phyloP scores from a whole-genome alignment of 805 yeast species.

The Metschnikowia amazonensis region DNA sequence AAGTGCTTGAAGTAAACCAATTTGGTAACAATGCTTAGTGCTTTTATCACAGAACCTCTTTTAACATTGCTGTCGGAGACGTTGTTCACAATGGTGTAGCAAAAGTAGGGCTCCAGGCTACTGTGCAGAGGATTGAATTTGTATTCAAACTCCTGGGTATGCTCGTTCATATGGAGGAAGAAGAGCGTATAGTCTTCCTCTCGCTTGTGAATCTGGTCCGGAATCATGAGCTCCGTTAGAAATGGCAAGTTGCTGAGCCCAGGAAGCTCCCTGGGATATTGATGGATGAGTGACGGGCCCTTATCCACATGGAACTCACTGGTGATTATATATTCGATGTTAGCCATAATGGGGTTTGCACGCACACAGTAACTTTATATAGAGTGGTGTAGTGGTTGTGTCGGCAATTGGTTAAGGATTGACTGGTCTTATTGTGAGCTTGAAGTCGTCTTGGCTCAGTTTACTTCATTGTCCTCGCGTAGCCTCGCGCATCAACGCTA shows the following conservation, averaged over 20 bases:
- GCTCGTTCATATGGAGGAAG: constrained; percentile 44
- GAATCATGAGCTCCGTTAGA: constrained; percentile 57
- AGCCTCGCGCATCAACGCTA: neutral
- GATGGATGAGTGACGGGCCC: constrained; percentile 65
- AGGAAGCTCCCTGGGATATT: constrained; percentile 47
- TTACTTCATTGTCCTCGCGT: constrained; percentile 1
- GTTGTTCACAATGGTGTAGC: constrained; percentile 52
- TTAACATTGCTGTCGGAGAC: constrained; percentile 41
- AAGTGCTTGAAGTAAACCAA: constrained; percentile 51
- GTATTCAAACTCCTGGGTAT: constrained; percentile 39
- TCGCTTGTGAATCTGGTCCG: constrained; percentile 55
- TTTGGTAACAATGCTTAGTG: constrained; percentile 56
- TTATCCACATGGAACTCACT: constrained; percentile 77
- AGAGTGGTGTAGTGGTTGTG: neutral
- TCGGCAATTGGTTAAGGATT: neutral
- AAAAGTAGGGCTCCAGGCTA: constrained; percentile 44
- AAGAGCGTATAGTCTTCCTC: constrained; percentile 58
- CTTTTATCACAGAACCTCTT: constrained; percentile 58
- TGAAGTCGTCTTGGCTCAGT: neutral
- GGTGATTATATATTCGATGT: constrained; percentile 56
- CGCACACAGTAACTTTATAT: neutral
- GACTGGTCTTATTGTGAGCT: neutral
- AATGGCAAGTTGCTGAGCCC: constrained; percentile 34
- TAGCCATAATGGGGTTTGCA: constrained; percentile 19
- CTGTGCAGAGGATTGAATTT: constrained; percentile 28